A percentile compares a stretch with the other conserved stretches of the same genome.
phyloP scores from a whole-genome alignment of 78 protist species.

The Isochrysis galbana region DNA sequence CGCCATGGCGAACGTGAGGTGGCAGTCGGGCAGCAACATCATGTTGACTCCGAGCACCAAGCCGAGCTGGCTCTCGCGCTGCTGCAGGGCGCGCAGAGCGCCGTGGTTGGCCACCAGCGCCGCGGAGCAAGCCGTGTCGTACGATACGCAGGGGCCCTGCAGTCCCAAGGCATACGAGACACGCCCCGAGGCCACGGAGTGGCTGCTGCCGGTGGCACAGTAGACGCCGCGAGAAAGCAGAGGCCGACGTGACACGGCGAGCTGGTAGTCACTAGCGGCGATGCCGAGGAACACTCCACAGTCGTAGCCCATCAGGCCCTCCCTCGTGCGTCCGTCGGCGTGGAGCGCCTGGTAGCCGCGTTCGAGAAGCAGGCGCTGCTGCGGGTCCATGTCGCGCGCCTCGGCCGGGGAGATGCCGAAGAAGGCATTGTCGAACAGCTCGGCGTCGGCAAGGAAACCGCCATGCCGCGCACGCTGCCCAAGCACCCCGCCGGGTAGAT shows the following conservation, averaged over 20 bases:
- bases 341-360: neutral
- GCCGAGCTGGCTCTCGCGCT: neutral
- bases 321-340: neutral
- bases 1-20: constrained; percentile 33
- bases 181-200: constrained; percentile 45
- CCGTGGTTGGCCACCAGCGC: constrained; percentile 73
- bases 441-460: neutral
- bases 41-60: neutral
- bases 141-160: constrained; percentile 75
- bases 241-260: neutral
- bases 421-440: neutral
- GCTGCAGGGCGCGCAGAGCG: constrained; percentile 49
- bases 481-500: neutral
- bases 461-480: constrained; percentile 11
- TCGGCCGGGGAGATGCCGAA: neutral
- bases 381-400: constrained; percentile 21
- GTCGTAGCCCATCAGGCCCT: neutral
- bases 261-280: neutral
- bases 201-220: neutral
- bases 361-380: constrained; percentile 35
- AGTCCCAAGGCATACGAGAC: constrained; percentile 74
- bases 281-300: neutral
- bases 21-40: neutral
- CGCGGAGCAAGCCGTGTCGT: constrained; percentile 89
- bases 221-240: neutral